A percentile compares a stretch with the other conserved stretches of the same genome.
phyloP scores from a whole-genome alignment of 78 protist species.

The Mantamonas sphyraenae region DNA sequence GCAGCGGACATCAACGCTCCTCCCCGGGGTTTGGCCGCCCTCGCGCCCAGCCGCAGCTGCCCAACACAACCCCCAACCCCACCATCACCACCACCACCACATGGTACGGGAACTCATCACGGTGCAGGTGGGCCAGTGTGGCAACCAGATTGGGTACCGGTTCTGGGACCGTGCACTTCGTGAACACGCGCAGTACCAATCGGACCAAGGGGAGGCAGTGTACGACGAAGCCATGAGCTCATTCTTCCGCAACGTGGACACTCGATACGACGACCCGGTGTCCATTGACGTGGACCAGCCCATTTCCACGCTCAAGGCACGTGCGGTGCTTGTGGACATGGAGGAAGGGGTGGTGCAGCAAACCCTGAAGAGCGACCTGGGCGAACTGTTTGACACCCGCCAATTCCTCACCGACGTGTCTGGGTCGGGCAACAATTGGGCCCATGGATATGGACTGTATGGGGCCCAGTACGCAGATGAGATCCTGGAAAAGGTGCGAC shows the following conservation, averaged over 20 bases:
- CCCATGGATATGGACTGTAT: constrained; percentile 34
- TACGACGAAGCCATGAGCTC: constrained; percentile 45
- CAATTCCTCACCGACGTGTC: constrained; percentile 41
- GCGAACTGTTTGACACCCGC: constrained; percentile 41
- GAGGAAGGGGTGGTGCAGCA: constrained; percentile 76
- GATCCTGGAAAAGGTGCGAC: constrained; percentile 19
- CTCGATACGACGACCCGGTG: background rate
- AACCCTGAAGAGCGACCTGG: constrained; percentile 29
- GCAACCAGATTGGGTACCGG: constrained; percentile 63
- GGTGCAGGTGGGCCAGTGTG: constrained; percentile 84
- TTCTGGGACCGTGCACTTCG: constrained; percentile 72
- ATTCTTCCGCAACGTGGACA: constrained; percentile 52
- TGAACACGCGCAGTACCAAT: constrained; percentile 38
- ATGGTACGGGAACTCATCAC: constrained; percentile 50
- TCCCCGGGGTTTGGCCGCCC: no score
- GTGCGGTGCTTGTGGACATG: constrained; percentile 71
- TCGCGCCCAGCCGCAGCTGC: no score
- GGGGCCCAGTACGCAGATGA: constrained; percentile 36
- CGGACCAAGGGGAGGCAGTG: background rate
- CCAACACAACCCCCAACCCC: no score
- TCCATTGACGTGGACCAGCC: background rate
- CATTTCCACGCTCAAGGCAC: constrained; percentile 18
- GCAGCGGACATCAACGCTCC: no score
- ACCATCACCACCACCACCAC: background rate
- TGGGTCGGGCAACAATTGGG: constrained; percentile 85